Evolutionary conservation across 2,329 filamentous ascomycete genomes (phyloP).

Genomic region (Bretziella fagacearum): DNA sequence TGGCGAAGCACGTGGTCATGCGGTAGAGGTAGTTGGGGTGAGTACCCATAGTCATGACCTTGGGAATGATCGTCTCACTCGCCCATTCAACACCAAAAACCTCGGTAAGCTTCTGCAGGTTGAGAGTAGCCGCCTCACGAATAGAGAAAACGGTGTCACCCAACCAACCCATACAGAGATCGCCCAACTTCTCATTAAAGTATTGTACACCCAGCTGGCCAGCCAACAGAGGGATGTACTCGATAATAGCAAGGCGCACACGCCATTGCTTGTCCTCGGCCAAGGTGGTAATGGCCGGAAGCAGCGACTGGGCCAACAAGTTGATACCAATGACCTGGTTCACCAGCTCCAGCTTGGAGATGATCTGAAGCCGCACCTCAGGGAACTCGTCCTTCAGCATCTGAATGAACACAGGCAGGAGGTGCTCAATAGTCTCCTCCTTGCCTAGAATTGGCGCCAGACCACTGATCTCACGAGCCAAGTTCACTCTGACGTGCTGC

Average conservation of each 20-base stretch:
- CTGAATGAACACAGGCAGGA: conserved; percentile 95
- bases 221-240: conserved; percentile 93
- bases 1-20: conserved; percentile 99
- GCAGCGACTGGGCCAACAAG: conserved; percentile 82
- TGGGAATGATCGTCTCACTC: conserved; percentile 89
- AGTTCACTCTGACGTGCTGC: conserved; percentile 86
- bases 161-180: conserved; percentile 94
- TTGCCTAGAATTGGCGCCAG: conserved; percentile 94
- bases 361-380: conserved; percentile 94
- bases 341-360: conserved; percentile 96
- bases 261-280: conserved; percentile 99
- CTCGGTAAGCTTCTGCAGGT: conserved; percentile 95
- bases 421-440: conserved; percentile 64
- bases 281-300: conserved; percentile 91
- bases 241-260: conserved; percentile 92
- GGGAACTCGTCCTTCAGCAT: conserved; percentile 99
- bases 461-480: conserved; percentile 93
- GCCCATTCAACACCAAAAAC: conserved; percentile 98
- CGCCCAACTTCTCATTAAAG: conserved; percentile 93
- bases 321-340: conserved; percentile 99
- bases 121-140: conserved; percentile 89
- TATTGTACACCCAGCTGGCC: conserved; percentile 93
- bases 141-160: conserved; percentile 98
- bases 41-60: conserved; percentile 95
- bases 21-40: conserved; percentile 98